Percentiles rank a stretch among this genome's conserved stretches.
phyloP scores from a whole-genome alignment of 106 monocot genomes.

The Dendrobium huoshanense region DNA sequence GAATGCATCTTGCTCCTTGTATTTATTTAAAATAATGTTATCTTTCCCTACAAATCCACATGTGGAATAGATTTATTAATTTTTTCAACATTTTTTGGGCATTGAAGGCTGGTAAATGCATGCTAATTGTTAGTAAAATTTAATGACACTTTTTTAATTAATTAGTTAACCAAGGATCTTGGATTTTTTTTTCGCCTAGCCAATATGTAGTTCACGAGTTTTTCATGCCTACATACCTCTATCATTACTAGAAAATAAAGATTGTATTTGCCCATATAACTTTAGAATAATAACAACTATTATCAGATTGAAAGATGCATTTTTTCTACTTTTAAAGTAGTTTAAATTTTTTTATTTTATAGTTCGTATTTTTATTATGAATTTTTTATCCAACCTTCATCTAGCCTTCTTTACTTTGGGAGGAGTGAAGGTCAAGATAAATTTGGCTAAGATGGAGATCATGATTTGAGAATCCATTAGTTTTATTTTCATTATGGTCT shows the following conservation, averaged over 20 bases:
- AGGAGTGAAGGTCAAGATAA: background rate
- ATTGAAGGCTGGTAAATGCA: background rate
- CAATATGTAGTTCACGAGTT: conserved; percentile 90
- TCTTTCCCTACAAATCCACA: background rate
- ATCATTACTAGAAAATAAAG: conserved; percentile 74
- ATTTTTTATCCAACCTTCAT: background rate
- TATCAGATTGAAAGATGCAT: background rate
- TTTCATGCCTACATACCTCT: conserved; percentile 59
- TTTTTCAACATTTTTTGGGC: background rate
- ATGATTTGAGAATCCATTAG: background rate
- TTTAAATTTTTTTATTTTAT: background rate
- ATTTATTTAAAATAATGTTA: background rate
- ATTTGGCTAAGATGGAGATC: background rate
- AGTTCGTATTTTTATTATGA: background rate
- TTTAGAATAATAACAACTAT: background rate
- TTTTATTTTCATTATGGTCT: background rate
- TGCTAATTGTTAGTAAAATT: background rate
- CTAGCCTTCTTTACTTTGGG: background rate
- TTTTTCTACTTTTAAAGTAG: background rate
- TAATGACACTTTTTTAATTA: background rate
- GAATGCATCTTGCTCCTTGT: background rate
- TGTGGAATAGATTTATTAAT: background rate
- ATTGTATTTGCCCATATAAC: conserved; percentile 60
- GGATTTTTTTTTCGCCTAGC: conserved; percentile 72
- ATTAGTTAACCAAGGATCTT: conserved; percentile 53